Evolutionary conservation across 179 eudicot genomes (phyloP).

Genomic region (Silene coronaria): DNA sequence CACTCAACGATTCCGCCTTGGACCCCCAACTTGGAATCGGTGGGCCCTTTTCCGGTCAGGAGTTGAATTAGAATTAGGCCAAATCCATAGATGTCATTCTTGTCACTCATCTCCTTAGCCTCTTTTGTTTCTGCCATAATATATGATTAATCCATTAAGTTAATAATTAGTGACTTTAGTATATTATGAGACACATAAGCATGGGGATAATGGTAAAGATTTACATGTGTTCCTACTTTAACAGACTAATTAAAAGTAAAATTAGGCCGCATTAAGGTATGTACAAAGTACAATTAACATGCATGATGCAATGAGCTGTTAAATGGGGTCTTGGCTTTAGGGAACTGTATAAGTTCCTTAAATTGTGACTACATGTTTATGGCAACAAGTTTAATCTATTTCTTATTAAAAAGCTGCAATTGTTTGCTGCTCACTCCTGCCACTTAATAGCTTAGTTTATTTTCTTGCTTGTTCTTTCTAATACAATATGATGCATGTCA

Average conservation of each 20-base stretch:
- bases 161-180: neutral
- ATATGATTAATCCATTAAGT: neutral
- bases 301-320: constrained; percentile 28
- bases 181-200: neutral
- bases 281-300: constrained; percentile 24
- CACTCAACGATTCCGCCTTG: constrained; percentile 54
- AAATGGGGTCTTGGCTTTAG: constrained; percentile 22
- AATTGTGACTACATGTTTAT: constrained; percentile 29
- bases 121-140: constrained; percentile 48
- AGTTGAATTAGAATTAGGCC: constrained; percentile 68
- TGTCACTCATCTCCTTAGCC: constrained; percentile 51
- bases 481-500: constrained; percentile 14
- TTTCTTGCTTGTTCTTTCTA: constrained; percentile 20
- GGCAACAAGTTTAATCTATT: constrained; percentile 11
- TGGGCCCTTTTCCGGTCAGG: constrained; percentile 58
- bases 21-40: constrained; percentile 42
- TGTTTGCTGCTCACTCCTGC: neutral
- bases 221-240: constrained; percentile 20
- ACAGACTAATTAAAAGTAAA: constrained; percentile 14
- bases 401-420: neutral
- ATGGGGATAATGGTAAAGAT: constrained; percentile 1
- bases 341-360: constrained; percentile 17
- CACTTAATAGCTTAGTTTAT: neutral
- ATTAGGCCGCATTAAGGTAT: constrained; percentile 6
- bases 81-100: constrained; percentile 62